Evolutionary conservation across 1,284 basidiomycete genomes (phyloP).

Genomic region (Calocybe gambosa): DNA sequence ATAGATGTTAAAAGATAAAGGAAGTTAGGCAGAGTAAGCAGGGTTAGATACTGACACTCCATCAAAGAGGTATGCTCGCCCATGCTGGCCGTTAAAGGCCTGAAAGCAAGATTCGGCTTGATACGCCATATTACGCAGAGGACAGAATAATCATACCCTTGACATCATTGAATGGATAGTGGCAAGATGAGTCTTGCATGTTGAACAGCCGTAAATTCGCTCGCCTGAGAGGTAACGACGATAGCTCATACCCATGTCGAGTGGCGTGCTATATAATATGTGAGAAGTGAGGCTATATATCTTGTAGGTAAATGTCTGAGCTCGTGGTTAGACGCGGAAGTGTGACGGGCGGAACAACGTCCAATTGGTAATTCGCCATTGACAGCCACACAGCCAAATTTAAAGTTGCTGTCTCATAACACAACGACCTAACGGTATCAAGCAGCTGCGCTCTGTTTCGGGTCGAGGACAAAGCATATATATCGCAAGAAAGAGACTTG

Average conservation of each 20-base stretch:
- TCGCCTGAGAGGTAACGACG: constrained; percentile 84
- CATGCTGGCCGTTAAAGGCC: constrained; percentile 94
- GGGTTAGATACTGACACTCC: constrained; percentile 64
- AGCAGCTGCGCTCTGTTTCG: background rate
- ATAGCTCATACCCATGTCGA: constrained; percentile 81
- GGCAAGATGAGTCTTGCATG: constrained; percentile 90
- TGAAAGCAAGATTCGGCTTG: constrained; percentile 25
- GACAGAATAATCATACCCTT: constrained; percentile 48
- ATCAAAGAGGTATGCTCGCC: constrained; percentile 90
- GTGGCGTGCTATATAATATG: constrained; percentile 3
- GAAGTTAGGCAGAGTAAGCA: constrained; percentile 13
- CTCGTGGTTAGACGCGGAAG: constrained; percentile 12
- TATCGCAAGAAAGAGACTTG: no score
- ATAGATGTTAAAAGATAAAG: constrained; percentile 10
- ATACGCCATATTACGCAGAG: background rate
- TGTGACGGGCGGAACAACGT: background rate
- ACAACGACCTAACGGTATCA: no score
- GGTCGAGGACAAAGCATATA: no score
- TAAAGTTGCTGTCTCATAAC: no score
- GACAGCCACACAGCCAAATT: no score
- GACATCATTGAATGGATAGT: constrained; percentile 91
- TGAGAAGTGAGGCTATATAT: constrained; percentile 9
- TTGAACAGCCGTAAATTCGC: constrained; percentile 87
- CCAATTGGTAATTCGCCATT: no score
- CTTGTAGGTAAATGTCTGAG: constrained; percentile 12